Evolutionary conservation across 208 protist species (phyloP).

Genomic region (Acanthamoeba healyi): DNA sequence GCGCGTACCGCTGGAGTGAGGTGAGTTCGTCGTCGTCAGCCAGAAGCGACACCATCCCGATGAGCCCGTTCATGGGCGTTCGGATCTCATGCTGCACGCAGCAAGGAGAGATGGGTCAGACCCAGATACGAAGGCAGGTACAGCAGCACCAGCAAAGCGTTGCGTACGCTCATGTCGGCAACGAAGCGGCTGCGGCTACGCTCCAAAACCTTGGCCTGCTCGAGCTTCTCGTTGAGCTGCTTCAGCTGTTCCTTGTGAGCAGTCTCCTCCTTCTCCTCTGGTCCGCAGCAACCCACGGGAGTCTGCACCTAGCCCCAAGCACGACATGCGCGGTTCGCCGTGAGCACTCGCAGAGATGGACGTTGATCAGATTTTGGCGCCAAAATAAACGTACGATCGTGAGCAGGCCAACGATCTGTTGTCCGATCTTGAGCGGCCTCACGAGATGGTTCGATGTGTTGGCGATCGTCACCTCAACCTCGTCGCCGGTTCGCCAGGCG

Average conservation of each 20-base stretch:
- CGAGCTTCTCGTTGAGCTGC: not conserved
- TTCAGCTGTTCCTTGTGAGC: not conserved
- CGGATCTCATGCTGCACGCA: constrained; percentile 53
- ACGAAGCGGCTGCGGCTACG: not conserved
- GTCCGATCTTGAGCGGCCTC: not conserved
- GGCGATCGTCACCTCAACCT: not conserved
- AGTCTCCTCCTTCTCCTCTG: not conserved
- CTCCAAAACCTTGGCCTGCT: not conserved
- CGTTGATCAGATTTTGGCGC: not conserved
- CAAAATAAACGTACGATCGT: not conserved
- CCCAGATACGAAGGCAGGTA: not conserved
- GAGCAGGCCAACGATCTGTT: not conserved
- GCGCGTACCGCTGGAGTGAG: not conserved
- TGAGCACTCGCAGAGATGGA: too few species aligned
- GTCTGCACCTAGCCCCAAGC: not conserved
- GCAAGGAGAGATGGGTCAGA: too few species aligned
- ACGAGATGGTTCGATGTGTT: not conserved
- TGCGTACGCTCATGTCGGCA: constrained; percentile 46
- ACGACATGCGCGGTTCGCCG: not conserved
- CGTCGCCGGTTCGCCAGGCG: constrained; percentile 21
- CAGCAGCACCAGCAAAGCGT: not conserved
- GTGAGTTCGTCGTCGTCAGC: constrained; percentile 39
- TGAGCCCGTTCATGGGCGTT: constrained; percentile 53
- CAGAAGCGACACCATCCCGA: constrained; percentile 40
- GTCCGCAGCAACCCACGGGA: not conserved